These are phyloP conservation scores for Backusella sp. DNA, from an alignment of 192 early-diverging fungal species.

Conservation along the genomic window DNA sequence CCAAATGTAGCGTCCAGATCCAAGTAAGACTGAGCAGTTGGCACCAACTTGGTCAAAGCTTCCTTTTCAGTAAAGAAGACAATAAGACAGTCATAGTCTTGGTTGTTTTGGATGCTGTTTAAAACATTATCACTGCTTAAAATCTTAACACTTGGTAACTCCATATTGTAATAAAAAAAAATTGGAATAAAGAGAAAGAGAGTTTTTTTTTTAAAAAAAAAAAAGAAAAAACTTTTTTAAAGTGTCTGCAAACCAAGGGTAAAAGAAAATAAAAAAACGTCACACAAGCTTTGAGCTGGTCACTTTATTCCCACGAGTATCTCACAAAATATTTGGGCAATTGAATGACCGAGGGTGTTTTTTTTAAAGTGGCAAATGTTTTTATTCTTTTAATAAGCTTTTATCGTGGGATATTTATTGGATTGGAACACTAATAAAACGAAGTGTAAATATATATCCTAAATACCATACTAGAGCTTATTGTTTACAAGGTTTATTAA, in stretches of 20 bases:
- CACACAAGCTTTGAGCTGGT: neutral
- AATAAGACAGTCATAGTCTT: slow-evolving; percentile 34
- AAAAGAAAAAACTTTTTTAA: neutral
- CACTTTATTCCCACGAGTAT: neutral
- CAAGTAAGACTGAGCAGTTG: slow-evolving; percentile 14
- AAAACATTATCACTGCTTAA: neutral
- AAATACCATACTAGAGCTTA: too few relatives aligned
- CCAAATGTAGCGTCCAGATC: slow-evolving; percentile 47
- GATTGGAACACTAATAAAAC: too few relatives aligned
- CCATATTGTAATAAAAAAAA: slow-evolving; percentile 1
- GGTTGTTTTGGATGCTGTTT: neutral
- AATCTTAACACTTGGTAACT: slow-evolving; percentile 12
- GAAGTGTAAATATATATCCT: too few relatives aligned
- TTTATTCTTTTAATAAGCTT: too few relatives aligned
- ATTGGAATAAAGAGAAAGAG: neutral
- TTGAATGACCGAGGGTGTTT: neutral
- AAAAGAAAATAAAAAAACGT: neutral
- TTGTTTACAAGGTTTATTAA: too few relatives aligned
- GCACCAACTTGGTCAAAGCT: slow-evolving; percentile 16
- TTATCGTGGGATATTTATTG: too few relatives aligned
- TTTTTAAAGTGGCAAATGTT: too few relatives aligned
- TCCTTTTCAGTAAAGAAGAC: slow-evolving; percentile 30
- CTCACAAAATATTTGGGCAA: neutral
- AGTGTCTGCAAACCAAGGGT: neutral
- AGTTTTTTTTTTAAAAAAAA: neutral